These are phyloP conservation scores for Fomitopsis pinicola DNA, from an alignment of 1,284 basidiomycete species.

Conservation along the genomic window DNA sequence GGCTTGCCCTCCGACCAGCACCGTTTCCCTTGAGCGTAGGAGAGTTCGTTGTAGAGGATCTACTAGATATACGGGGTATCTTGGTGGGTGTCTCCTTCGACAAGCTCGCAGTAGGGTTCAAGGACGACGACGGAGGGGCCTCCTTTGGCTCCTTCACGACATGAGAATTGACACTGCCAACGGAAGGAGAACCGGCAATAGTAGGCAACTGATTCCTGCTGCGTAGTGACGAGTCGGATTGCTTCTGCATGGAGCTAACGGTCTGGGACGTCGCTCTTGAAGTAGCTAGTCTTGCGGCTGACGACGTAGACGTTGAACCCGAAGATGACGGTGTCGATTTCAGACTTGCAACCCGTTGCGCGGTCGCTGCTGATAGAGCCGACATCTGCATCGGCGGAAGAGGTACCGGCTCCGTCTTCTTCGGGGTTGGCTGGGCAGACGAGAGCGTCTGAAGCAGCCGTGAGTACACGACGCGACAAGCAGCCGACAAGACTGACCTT, in stretches of 20 bases:
- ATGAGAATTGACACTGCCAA: slow-evolving; percentile 51
- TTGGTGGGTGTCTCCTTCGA: slow-evolving; percentile 87
- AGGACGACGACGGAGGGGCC: slow-evolving; percentile 43
- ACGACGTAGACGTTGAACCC: slow-evolving; percentile 35
- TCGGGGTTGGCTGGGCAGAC: slow-evolving; percentile 61
- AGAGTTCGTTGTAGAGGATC: slow-evolving; percentile 65
- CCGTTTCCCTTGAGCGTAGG: slow-evolving; percentile 55
- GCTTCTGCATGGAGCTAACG: slow-evolving; percentile 76
- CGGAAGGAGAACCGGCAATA: slow-evolving; percentile 87
- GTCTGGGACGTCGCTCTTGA: slow-evolving; percentile 72
- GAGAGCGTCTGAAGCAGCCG: slow-evolving; percentile 66
- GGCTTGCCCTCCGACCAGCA: slow-evolving; percentile 57
- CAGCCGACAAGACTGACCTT: slow-evolving; percentile 59
- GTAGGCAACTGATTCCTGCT: slow-evolving; percentile 76
- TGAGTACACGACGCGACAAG: slow-evolving; percentile 6
- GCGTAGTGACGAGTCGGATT: slow-evolving; percentile 74
- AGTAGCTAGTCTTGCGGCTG: slow-evolving; percentile 40
- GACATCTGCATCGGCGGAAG: slow-evolving; percentile 87
- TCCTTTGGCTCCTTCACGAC: slow-evolving; percentile 53
- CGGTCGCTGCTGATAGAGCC: slow-evolving; percentile 73
- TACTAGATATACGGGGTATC: slow-evolving; percentile 87
- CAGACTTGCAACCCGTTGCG: slow-evolving; percentile 74
- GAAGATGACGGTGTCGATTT: slow-evolving; percentile 50
- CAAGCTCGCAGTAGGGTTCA: slow-evolving; percentile 47
- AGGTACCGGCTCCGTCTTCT: slow-evolving; percentile 58